Evolutionary conservation across 2,329 filamentous ascomycete species (phyloP), one percentile per base, ranked within the genome.

Genomic region (Fusarium sp.): DNA sequence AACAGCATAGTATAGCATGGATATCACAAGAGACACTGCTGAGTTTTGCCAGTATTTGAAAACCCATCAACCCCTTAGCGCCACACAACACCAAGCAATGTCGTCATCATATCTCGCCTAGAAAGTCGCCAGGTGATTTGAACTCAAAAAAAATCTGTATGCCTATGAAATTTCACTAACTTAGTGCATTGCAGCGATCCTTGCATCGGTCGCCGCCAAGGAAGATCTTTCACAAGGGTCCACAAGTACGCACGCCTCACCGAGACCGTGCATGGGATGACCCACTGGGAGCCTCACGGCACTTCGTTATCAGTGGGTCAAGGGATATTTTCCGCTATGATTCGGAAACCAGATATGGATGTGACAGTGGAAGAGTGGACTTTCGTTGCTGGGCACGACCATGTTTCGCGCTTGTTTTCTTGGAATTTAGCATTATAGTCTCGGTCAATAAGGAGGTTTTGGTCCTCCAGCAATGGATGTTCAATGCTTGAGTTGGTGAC

Each of bases 221-320:
- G 45, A 59, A 43, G 58, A 61, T 59, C 58, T 45, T 58, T 47
- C 31, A 46, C n/a, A 31, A 31, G 17, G 50, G 36, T 31, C 58
- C 60, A 58, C 43, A 33, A 11, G 20, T 13, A 10, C 48, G 25
- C 25, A 27, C 33, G 58, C 60, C 60, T 63, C 60, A 63, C 59
- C 50, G 50, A 62, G 11, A 20, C 20, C 27, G n/a, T 47, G 49
- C 49, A 51, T 49, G 52, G 17, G 35, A 33, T 11, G 39, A 41
- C 11, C 58, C 58, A 57, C 59, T 14, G 43, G 20, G 59, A 63
- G 59, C 48, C 59, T 63, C 59, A 37, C 42, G 42, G 59, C 41
- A 61, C 49, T 47, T 36, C 23, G 25, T 61, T 63, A 57, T 57
- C 49, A 47, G 59, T 63, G 59, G 59, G 43, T 45, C 59, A n/a